phyloP scores from a whole-genome alignment of 768 basidiomycete species.

The Nevesoporus exiguus region DNA sequence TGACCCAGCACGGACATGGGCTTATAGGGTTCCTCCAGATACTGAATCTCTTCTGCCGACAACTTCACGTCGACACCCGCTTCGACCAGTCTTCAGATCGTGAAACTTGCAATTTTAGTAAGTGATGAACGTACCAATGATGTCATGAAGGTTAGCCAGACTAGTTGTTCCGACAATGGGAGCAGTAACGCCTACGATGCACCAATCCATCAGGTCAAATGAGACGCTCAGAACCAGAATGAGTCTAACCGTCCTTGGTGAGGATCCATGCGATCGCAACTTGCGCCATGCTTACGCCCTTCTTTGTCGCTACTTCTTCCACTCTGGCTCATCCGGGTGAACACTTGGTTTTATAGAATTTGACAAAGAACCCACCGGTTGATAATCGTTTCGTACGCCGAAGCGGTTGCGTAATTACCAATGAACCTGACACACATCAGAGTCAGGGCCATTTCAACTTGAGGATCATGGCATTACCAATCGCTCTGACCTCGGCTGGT shows the following conservation, averaged over 20 bases:
- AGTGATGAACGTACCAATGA: constrained; percentile 31
- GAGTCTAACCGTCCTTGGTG: constrained; percentile 28
- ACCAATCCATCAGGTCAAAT: neutral
- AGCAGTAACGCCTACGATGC: constrained; percentile 33
- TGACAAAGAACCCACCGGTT: constrained; percentile 17
- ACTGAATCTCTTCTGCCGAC: constrained; percentile 46
- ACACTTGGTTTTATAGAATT: neutral
- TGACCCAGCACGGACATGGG: constrained; percentile 42
- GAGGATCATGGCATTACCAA: constrained; percentile 13
- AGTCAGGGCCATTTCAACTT: neutral
- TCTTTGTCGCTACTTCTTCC: constrained; percentile 38
- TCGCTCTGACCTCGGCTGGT: constrained; percentile 23
- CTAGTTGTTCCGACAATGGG: constrained; percentile 46
- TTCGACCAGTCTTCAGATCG: constrained; percentile 13
- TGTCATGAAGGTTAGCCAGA: constrained; percentile 38
- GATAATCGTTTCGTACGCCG: constrained; percentile 27
- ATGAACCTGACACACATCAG: constrained; percentile 25
- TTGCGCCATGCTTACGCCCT: constrained; percentile 40
- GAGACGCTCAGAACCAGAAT: neutral
- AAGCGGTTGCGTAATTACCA: constrained; percentile 20
- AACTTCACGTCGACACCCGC: constrained; percentile 41
- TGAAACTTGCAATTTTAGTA: neutral
- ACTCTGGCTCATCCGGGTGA: constrained; percentile 26
- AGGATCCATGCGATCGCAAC: constrained; percentile 41
- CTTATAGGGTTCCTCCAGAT: constrained; percentile 43